Base-by-base conservation (phyloP, 2,329 filamentous ascomycete species). In the Claviceps sp. region DNA sequence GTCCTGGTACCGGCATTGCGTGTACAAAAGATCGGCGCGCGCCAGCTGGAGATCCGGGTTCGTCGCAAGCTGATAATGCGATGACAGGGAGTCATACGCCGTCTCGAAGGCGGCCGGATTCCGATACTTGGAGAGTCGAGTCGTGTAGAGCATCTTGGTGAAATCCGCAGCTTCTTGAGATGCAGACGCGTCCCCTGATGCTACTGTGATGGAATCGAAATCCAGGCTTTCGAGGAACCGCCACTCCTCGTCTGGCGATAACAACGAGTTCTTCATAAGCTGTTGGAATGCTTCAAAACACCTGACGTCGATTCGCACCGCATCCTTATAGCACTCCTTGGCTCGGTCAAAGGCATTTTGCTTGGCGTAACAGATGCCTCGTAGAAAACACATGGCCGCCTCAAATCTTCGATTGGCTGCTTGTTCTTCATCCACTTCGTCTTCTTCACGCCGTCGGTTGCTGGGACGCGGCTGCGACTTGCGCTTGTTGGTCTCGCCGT, bases 271-370 rank as follows among this genome's bases (percentile, higher is more conserved):
- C 70, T 89, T 88, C 83, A 97, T 96, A 52, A 98, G 78, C 71
- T 97, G 90, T 61, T 96, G 90, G 63, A 98, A 97, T 0, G 93
- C 93, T 68, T 98, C 93, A 64, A 95, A 97, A 69, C 93, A 98
- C 67, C 95, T 90, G 3, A 97, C 90, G 64, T 98, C 93, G 62
- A 98, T 96, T 55, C 87, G 82, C 46, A 97, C 89, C 2, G 93
- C 93, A 61, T 95, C 88, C 71, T 96, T 97, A 76, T 97, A 98
- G 71, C 93, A 97, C 62, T 97, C 90, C 67, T 96, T 96, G 50
- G 93, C 93, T 37, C 89, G 84, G 65, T 98, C 93, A 61, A 97
- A 97, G 26, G 91, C 87, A 67, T 97, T 98, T 66, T 95, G 88
- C 69, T 95, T 95, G 6, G 93, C 90, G 65, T 89, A 96, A 73